Base-by-base conservation (phyloP, 2,329 filamentous ascomycete species). In the Penicillium sp. region DNA sequence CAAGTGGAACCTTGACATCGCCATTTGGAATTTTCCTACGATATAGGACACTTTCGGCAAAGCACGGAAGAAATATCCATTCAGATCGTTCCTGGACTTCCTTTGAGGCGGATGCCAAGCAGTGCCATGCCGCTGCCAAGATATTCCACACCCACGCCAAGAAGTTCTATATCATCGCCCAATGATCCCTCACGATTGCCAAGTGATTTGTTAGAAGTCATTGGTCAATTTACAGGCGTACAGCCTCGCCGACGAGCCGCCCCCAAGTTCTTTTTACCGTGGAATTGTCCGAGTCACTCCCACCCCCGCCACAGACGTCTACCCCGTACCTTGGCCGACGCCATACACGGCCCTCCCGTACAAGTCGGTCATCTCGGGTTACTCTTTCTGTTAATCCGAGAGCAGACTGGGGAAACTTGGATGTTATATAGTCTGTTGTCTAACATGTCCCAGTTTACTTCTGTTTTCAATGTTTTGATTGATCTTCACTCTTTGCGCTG, bases 321-420 rank as follows among this genome's bases (percentile, higher is more conserved):
- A 60, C 67, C 66, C 62, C 61, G 55, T 65, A 65, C 66, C 67
- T 70, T 70, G 69, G 65, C 67, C 52, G 14, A 41, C 60, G 58
- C 60, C 56, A 64, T 54, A 46, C 43, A 54, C 36, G 56, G 53
- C 13, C 46, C 46, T n/a, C n/a, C n/a, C 46, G 55, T 55, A 50
- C 47, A 57, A 35, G 53, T 56, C 55, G 57, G 55, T 16, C 22
- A 27, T 6, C 64, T 65, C 67, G 69, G 68, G 33, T 69, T 71
- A 67, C 69, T 59, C 13, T 10, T 58, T 71, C 62, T 52, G 64
- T 64, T 50, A 41, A 66, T 59, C 69, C 69, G 67, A 50, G 31
- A 54, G 44, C 14, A 36, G 24, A 22, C 9, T 22, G 52, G 39
- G 33, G 43, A 36, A 54, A n/a, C 6, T 18, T 46, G 40, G 6